phyloP scores from a whole-genome alignment of 2,329 filamentous ascomycete genomes.

The Talaromyces sp. region DNA sequence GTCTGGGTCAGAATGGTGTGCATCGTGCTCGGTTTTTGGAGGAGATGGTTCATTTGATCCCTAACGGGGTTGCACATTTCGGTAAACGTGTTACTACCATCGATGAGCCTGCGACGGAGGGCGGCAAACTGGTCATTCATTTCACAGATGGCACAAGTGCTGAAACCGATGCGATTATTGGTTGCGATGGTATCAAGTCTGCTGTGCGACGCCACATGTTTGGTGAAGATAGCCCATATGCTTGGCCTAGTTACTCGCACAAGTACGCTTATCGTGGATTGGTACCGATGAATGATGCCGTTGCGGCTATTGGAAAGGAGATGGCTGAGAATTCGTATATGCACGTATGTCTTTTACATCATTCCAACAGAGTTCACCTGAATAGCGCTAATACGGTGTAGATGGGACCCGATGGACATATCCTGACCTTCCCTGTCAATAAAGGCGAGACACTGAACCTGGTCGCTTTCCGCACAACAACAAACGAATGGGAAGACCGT shows the following conservation, averaged over 20 bases:
- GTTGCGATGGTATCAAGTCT: slow-evolving; percentile 28
- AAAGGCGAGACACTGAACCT: slow-evolving; percentile 7
- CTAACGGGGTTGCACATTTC: slow-evolving; percentile 10
- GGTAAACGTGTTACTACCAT: slow-evolving; percentile 1
- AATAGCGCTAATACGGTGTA: slow-evolving; percentile 18
- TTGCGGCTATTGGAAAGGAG: slow-evolving; percentile 10
- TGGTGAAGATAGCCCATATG: slow-evolving; percentile 4
- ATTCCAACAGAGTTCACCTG: slow-evolving; percentile 22
- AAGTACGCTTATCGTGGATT: slow-evolving; percentile 30
- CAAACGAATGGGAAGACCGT: background rate
- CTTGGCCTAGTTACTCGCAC: slow-evolving; percentile 23
- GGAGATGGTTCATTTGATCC: slow-evolving; percentile 14
- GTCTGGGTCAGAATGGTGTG: slow-evolving; percentile 10
- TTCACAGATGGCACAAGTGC: slow-evolving; percentile 18
- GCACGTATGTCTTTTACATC: slow-evolving; percentile 21
- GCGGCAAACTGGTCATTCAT: slow-evolving; percentile 14
- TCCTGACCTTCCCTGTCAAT: slow-evolving; percentile 2
- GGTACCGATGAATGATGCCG: slow-evolving; percentile 24
- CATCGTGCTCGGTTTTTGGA: slow-evolving; percentile 19
- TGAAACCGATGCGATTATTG: slow-evolving; percentile 25
- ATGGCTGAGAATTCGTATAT: slow-evolving; percentile 20
- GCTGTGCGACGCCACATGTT: slow-evolving; percentile 16
- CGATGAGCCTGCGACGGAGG: background rate
- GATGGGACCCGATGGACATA: slow-evolving; percentile 8
- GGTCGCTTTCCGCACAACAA: background rate